Evolutionary conservation across 2,329 filamentous ascomycete species (phyloP), one percentile per base, ranked within the genome.

Genomic region (Sclerotiophoma versabilis): DNA sequence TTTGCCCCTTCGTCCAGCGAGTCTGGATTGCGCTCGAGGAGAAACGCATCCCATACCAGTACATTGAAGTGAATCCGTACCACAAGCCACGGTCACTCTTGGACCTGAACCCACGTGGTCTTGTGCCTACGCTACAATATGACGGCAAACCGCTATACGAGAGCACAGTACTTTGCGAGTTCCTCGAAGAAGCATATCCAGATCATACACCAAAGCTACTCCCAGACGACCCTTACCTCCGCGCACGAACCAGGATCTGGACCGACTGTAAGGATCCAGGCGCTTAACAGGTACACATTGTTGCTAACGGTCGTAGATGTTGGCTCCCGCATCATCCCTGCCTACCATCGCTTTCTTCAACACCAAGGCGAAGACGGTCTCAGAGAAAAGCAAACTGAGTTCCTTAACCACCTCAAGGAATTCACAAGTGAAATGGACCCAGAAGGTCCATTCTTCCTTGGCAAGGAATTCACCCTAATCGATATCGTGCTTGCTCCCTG

Each of bases 401-500:
- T 92, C 8, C 73, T 87, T 0, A 73, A 65, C 0, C 79, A 84
- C 41, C 72, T 93, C 39, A 84, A 83, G 67, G 78, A 84, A 2
- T 84, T 92, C 38, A 81, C 83, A 0, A 71, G 74, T 33, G 85
- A 89, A 70, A 88, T 91, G 83, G 79, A 86, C 50, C 49, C 74
- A 0, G 62, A 76, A 7, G 86, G 86, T 0, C 89, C 89, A 0
- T 93, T 83, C 75, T 93, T 92, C 67, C 69, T 87, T 1, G 89
- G 89, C 1, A 71, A 77, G 1, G 76, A 81, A 32, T 82, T 91
- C n/a, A 82, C 82, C 48, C 74, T 92, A 17, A 84, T 91, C 12
- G 90, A 93, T 71, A 78, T 92, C 20, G 83, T 85, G 58, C 76
- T 92, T 3, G 89, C 86, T 30, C 90, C 90, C 0, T 93, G 89